These are phyloP conservation scores for Fragaria iinumae DNA, from an alignment of 306 rosid genomes.

Conservation along the genomic window DNA sequence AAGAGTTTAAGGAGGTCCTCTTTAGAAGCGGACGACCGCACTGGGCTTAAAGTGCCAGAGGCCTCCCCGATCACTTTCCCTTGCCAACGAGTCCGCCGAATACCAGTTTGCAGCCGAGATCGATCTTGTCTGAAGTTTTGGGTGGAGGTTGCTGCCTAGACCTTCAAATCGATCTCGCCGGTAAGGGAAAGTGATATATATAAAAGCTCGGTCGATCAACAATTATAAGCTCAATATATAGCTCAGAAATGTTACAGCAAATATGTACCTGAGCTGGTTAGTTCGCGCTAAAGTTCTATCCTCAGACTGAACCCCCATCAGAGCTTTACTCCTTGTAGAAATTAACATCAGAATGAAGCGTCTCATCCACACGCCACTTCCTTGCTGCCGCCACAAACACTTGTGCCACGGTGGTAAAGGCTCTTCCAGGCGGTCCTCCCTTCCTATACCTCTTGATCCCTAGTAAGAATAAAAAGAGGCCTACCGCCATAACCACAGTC, in stretches of 20 bases:
- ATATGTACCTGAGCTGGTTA: conserved; percentile 43
- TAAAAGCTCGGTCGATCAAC: too few species aligned
- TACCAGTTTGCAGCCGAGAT: too few species aligned
- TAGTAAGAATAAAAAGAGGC: conserved; percentile 43
- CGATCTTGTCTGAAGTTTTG: too few species aligned
- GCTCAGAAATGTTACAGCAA: not conserved
- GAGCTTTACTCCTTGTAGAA: not conserved
- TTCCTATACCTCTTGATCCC: conserved; percentile 51
- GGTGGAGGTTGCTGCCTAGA: too few species aligned
- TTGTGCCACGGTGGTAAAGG: conserved; percentile 55
- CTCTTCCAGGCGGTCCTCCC: conserved; percentile 51
- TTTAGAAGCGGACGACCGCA: too few species aligned
- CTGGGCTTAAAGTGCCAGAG: too few species aligned
- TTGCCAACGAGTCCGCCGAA: too few species aligned
- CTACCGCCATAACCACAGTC: conserved; percentile 47
- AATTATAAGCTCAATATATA: not conserved
- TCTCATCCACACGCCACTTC: conserved; percentile 46
- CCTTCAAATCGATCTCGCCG: too few species aligned
- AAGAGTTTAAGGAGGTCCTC: too few species aligned
- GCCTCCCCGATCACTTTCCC: too few species aligned
- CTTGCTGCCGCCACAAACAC: conserved; percentile 48
- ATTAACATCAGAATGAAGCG: not conserved
- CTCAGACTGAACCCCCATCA: not conserved
- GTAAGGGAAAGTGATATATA: too few species aligned
- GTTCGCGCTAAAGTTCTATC: conserved; percentile 31